Percentiles rank a stretch among this genome's conserved stretches.
Conservation (phyloP, 75 land plant species). For the Pinus tabuliformis region DNA sequence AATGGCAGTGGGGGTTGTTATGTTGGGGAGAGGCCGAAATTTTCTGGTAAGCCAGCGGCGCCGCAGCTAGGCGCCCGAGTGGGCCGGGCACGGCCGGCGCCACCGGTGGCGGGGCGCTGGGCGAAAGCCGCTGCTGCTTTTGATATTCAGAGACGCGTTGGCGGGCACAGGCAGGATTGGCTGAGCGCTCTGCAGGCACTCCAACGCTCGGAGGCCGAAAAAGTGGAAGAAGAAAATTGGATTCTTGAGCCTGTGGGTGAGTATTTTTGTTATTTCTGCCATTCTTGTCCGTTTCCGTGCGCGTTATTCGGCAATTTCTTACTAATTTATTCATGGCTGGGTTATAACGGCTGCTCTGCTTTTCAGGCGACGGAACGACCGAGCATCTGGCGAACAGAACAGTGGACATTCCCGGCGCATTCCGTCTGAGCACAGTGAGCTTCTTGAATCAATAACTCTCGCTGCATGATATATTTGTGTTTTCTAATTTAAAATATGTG, state of each 20-base stretch:
- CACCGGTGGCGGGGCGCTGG: not conserved
- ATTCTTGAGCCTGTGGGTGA: not conserved
- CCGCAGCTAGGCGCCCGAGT: not conserved
- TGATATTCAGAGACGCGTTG: not conserved
- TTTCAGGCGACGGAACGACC: slow-evolving; percentile 33
- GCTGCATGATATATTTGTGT: not conserved
- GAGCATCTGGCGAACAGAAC: slow-evolving; percentile 18
- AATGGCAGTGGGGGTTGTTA: not conserved
- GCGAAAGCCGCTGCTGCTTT: not conserved
- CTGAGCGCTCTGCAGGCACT: not conserved
- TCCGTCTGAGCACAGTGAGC: slow-evolving; percentile 24
- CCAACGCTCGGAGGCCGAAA: not conserved
- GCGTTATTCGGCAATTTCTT: not conserved
- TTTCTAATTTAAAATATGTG: not conserved
- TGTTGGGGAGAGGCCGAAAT: not conserved
- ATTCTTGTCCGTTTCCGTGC: not conserved
- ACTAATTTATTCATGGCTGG: not conserved
- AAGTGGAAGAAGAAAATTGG: not conserved
- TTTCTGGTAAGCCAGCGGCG: not conserved
- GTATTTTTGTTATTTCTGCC: not conserved
- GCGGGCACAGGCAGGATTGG: not conserved
- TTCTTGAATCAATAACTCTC: not conserved
- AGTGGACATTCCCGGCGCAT: slow-evolving; percentile 30
- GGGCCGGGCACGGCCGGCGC: not conserved
- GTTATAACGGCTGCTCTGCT: not conserved